Base-by-base conservation (phyloP, 2,329 filamentous ascomycete genomes). In the Chrysoporthe deuterocubensis region DNA sequence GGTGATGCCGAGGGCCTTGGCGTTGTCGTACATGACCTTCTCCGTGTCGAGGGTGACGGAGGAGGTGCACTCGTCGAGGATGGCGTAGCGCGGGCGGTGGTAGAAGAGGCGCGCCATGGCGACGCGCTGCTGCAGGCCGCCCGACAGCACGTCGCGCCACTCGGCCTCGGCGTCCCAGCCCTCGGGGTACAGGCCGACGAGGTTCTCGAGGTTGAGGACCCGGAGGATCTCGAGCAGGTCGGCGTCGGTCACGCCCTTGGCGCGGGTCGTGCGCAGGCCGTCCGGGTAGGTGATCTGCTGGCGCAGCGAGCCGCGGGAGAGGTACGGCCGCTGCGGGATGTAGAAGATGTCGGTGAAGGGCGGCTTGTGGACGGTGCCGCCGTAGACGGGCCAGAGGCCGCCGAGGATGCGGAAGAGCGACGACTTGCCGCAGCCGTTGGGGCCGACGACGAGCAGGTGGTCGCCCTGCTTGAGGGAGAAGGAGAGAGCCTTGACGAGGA, bases 241-340 rank as follows among this genome's bases (percentile, higher is more conserved):
- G 0, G 85, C 83, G 76, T 99, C 96, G 0, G 92, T 94, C 44
- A 96, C 85, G 60, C 92, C 90, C 75, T 94, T 94, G 70, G 90
- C 87, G 56, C 92, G 92, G 90, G 97, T 97, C 71, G 94, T 91
- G 63, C 92, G 90, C 21, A 97, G 80, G 9, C 89, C 91, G 78
- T 99, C 96, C 0, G 96, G 96, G 79, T 99, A 99, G 69, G 96
- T 97, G 73, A 99, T 94, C 76, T 99, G 96, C 78, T 98, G 94
- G 50, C 96, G 90, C n/a, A 99, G 87, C 1, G 92, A 94, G 32
- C 96, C 96, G 64, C 93, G 89, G 16, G 92, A 96, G 1, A 99
- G 86, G 76, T 99, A 99, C 0, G 96, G 96, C 1, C 96, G 89
- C 76, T 99, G 96, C 0, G 96, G 96, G 71, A 99, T 96, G 81